These are phyloP conservation scores for Pseudocercospora vitis DNA, from an alignment of 2,329 filamentous ascomycete genomes.

Conservation along the genomic window DNA sequence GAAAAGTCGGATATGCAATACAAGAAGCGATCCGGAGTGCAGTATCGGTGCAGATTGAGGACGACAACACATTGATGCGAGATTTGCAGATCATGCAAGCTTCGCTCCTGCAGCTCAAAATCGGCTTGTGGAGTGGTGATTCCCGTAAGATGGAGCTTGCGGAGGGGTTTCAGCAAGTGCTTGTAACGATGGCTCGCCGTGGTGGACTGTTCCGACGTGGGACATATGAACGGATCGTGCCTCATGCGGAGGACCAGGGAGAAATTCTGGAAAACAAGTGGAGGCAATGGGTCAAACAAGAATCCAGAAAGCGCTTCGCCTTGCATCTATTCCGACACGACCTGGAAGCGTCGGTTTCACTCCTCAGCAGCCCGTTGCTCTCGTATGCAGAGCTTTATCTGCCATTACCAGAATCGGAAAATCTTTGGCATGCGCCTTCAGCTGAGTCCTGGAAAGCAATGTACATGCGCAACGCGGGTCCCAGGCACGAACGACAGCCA, in stretches of 20 bases:
- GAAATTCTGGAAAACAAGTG: constrained; percentile 63
- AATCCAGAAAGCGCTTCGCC: constrained; percentile 68
- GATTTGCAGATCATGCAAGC: constrained; percentile 55
- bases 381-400: constrained; percentile 69
- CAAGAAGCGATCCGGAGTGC: constrained; percentile 51
- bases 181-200: constrained; percentile 56
- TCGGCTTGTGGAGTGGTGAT: constrained; percentile 60
- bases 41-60: constrained; percentile 46
- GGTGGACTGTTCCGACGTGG: constrained; percentile 59
- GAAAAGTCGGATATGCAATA: constrained; percentile 59
- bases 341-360: constrained; percentile 65
- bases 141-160: constrained; percentile 61
- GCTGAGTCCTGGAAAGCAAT: constrained; percentile 65
- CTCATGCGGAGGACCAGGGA: constrained; percentile 57
- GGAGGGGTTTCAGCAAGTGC: constrained; percentile 57
- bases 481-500: constrained; percentile 46
- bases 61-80: constrained; percentile 52
- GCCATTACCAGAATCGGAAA: constrained; percentile 61
- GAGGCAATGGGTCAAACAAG: constrained; percentile 62
- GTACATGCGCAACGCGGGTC: constrained; percentile 49
- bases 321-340: constrained; percentile 67
- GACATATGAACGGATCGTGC: constrained; percentile 46
- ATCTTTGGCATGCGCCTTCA: constrained; percentile 65
- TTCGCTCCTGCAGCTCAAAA: constrained; percentile 52
- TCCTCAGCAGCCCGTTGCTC: constrained; percentile 64